These are phyloP conservation scores for Geosmithia morbida DNA, from an alignment of 2,329 filamentous ascomycete species.

Conservation along the genomic window DNA sequence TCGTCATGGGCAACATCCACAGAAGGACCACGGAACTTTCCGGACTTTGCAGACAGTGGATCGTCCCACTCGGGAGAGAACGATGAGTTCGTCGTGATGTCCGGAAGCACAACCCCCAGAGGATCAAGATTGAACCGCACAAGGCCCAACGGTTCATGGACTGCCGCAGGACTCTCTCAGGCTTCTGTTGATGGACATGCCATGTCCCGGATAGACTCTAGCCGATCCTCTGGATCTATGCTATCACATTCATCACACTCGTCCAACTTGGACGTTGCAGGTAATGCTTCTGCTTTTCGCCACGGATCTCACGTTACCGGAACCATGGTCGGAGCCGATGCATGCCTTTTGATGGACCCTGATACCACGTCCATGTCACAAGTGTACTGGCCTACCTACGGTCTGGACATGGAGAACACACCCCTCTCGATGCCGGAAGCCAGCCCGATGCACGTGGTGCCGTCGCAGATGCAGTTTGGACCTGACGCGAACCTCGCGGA, in stretches of 20 bases:
- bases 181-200: conserved; percentile 17
- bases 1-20: conserved; percentile 40
- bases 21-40: conserved; percentile 48
- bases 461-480: conserved; percentile 38
- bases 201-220: conserved; percentile 24
- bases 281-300: conserved; percentile 29
- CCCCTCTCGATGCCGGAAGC: conserved; percentile 26
- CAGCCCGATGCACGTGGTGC: conserved; percentile 36
- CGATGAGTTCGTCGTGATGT: conserved; percentile 39
- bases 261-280: conserved; percentile 36
- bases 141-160: conserved; percentile 34
- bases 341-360: conserved; percentile 35
- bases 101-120: conserved; percentile 39
- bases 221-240: conserved; percentile 25
- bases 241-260: conserved; percentile 35
- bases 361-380: conserved; percentile 31
- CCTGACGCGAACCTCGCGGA: conserved; percentile 33
- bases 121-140: conserved; percentile 28
- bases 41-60: conserved; percentile 35
- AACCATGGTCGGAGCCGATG: conserved; percentile 31
- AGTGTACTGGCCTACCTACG: conserved; percentile 35
- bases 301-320: conserved; percentile 21
- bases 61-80: conserved; percentile 34
- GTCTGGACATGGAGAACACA: conserved; percentile 25
- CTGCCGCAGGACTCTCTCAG: conserved; percentile 18